Evolutionary conservation across 192 early-diverging fungal species (phyloP), one percentile per base, ranked within the genome.

Genomic region (Entrophospora sp.): DNA sequence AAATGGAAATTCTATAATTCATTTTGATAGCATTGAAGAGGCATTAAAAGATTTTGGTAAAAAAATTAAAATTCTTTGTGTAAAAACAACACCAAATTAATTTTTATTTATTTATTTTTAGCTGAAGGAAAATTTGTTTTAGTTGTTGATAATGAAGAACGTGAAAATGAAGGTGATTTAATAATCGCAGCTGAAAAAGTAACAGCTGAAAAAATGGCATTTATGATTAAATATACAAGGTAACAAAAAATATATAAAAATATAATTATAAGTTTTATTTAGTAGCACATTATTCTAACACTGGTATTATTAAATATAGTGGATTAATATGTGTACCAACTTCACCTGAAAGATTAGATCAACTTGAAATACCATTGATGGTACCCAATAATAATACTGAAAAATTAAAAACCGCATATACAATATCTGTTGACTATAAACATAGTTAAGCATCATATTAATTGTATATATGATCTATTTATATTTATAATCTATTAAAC

Each of bases 161-260:
- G 95, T 16, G 97, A 99, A 77, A 99, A 99, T 77, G 97, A 99
- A 73, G 97, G 97, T 34, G 97, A 99, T 73, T 77, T 99, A 48
- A 92, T 99, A 63, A 93, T 97, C 70, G 92, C 97, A 0, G 97
- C 89, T n/a, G 87, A 98, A 75, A 89, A 92, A 73, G 73, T 91
- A 10, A 97, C 92, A 1, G 85, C 88, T 0, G 92, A 92, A 69
- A 88, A 94, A 70, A 85, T 94, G 77, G 95, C 95, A 1, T 99
- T 99, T 68, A 84, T 96, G 73, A 89, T 99, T 77, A 87, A 94
- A 58, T 88, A 98, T 73, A 90, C 89, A 24, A 94, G 88, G 90
- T 92, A 79, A 68, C 40, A 24, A 46, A 9, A 12, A 31, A 16
- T 42, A 12, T 42, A 10, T 61, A 25, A 16, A 12, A 1, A 12